These are phyloP conservation scores for Rugonectria rugulosa DNA, from an alignment of 2,329 filamentous ascomycete genomes.

Conservation along the genomic window DNA sequence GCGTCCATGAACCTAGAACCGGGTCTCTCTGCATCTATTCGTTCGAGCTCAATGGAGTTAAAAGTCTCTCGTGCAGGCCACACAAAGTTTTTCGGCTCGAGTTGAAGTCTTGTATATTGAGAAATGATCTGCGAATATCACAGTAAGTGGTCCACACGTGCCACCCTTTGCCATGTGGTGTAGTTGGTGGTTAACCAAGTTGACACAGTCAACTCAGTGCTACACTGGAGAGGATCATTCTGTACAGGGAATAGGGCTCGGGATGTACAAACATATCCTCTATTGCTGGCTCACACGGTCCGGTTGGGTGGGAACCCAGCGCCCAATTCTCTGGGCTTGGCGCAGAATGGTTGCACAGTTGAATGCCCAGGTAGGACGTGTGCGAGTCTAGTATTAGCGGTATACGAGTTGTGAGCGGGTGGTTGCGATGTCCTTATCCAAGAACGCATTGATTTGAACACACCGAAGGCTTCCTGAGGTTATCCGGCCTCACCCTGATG, in stretches of 20 bases:
- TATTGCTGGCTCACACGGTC: conserved; percentile 1
- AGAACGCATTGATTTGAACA: too few relatives aligned
- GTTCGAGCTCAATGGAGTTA: too few relatives aligned
- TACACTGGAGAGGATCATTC: conserved; percentile 3
- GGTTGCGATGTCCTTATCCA: conserved; percentile 2
- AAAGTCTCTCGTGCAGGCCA: conserved; percentile 3
- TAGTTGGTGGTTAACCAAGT: conserved; percentile 1
- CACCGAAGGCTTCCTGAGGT: too few relatives aligned
- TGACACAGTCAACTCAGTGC: conserved; percentile 6
- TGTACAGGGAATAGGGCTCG: background rate
- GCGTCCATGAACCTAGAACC: conserved; percentile 15
- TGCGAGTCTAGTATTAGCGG: background rate
- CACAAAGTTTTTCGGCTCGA: conserved; percentile 2
- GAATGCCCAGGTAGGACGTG: conserved; percentile 2
- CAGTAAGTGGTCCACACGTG: conserved; percentile 6
- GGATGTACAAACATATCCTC: background rate
- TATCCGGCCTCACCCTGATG: background rate
- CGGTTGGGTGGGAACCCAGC: background rate
- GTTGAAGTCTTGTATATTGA: background rate
- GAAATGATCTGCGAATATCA: conserved; percentile 4
- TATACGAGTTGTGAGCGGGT: background rate
- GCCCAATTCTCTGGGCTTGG: conserved; percentile 7
- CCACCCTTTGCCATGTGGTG: conserved; percentile 4
- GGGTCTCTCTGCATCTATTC: too few relatives aligned
- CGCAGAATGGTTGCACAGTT: conserved; percentile 1